A percentile compares a stretch with the other conserved stretches of the same genome.
phyloP scores from a whole-genome alignment of 2,329 filamentous ascomycete genomes.

The Colletotrichum sansevieriae region DNA sequence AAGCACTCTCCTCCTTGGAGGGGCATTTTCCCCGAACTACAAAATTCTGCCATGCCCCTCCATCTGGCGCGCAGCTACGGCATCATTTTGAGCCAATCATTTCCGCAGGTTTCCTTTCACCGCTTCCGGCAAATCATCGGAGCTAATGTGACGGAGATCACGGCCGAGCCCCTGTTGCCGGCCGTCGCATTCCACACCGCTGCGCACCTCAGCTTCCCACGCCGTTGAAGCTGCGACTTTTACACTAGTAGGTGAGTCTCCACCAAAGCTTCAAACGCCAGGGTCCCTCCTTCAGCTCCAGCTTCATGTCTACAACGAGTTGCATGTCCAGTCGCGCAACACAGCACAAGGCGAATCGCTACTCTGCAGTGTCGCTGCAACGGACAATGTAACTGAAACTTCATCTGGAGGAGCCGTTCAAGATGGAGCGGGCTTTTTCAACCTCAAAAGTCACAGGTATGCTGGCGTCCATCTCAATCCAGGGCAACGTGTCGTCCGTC shows the following conservation, averaged over 20 bases:
- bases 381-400: conserved; percentile 32
- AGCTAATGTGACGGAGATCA: conserved; percentile 6
- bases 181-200: conserved; percentile 19
- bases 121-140: conserved; percentile 32
- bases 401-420: conserved; percentile 49
- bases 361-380: conserved; percentile 10
- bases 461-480: conserved; percentile 27
- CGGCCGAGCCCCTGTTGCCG: conserved; percentile 11
- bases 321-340: background rate
- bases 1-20: background rate
- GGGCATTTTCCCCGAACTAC: background rate
- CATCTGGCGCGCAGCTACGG: conserved; percentile 19
- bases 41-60: conserved; percentile 46
- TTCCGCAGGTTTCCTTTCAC: conserved; percentile 13
- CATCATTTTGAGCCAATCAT: conserved; percentile 30
- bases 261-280: conserved; percentile 19
- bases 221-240: background rate
- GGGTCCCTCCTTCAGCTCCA: too few species aligned
- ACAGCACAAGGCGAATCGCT: conserved; percentile 1
- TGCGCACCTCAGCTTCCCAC: conserved; percentile 1
- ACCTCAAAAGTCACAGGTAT: conserved; percentile 83
- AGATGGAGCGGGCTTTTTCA: conserved; percentile 76
- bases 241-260: background rate
- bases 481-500: conserved; percentile 16
- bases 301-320: background rate